These are phyloP conservation scores for Didymosphaeria variabile DNA, from an alignment of 2,329 filamentous ascomycete species.

Conservation along the genomic window DNA sequence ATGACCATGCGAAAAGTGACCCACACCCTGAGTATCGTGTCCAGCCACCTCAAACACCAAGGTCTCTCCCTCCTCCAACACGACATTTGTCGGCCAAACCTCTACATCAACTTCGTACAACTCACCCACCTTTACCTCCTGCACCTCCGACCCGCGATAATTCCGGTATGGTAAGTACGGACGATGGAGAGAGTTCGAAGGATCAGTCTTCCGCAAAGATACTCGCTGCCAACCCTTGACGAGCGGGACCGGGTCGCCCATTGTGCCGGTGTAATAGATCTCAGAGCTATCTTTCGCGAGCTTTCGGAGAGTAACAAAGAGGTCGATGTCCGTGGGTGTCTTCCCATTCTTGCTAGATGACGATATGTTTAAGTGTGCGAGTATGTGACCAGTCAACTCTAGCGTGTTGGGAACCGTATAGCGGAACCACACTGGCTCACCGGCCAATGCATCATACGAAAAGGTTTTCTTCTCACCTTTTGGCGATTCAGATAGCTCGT, in stretches of 20 bases:
- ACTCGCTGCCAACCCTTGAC: conserved; percentile 71
- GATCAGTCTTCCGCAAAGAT: conserved; percentile 64
- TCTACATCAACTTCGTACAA: conserved; percentile 70
- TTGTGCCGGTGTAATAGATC: conserved; percentile 71
- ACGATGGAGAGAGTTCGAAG: conserved; percentile 60
- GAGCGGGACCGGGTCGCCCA: conserved; percentile 69
- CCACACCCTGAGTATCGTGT: conserved; percentile 67
- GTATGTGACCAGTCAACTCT: conserved; percentile 75
- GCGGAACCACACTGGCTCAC: no score
- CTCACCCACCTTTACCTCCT: conserved; percentile 62
- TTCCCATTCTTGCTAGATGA: conserved; percentile 49
- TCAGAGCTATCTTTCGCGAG: conserved; percentile 64
- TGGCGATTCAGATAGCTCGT: conserved; percentile 69
- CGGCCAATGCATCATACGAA: conserved; percentile 64
- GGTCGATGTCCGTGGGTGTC: conserved; percentile 65
- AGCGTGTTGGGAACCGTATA: no score
- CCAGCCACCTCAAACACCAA: conserved; percentile 64
- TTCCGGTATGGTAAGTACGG: conserved; percentile 66
- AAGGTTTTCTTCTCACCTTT: conserved; percentile 63
- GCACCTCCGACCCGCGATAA: conserved; percentile 64
- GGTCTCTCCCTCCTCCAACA: conserved; percentile 61
- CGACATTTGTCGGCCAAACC: conserved; percentile 71
- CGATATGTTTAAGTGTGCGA: conserved; percentile 71
- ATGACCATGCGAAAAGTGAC: conserved; percentile 66
- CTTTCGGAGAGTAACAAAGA: conserved; percentile 70